A percentile compares a stretch with the other conserved stretches of the same genome.
Conservation (phyloP, 1,284 basidiomycete species). For the Fistulinella cinereoalba region DNA sequence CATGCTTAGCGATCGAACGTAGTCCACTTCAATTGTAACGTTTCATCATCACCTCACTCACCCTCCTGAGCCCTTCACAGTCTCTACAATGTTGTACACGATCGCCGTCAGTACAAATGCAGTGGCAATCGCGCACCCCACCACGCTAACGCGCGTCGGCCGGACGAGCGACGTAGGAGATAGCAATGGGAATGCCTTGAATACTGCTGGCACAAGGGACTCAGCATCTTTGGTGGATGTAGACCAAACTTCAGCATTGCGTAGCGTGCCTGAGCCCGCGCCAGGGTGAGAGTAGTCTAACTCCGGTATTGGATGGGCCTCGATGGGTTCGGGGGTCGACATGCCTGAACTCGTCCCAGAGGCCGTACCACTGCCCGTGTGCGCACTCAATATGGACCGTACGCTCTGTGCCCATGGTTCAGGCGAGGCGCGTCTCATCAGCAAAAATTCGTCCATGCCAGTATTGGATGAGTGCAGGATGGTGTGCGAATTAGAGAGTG, state of each 20-base stretch:
- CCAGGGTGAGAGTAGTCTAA: too few relatives aligned
- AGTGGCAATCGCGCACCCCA: constrained; percentile 6
- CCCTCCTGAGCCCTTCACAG: too few relatives aligned
- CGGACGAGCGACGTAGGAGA: constrained; percentile 7
- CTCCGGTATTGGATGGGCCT: not conserved
- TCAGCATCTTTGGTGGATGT: constrained; percentile 1
- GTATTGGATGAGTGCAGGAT: constrained; percentile 12
- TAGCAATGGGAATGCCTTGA: constrained; percentile 18
- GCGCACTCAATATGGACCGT: constrained; percentile 3
- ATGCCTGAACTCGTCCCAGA: not conserved
- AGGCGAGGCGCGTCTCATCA: constrained; percentile 12
- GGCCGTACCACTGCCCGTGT: constrained; percentile 1
- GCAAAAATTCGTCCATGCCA: constrained; percentile 25
- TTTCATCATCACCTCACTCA: too few relatives aligned
- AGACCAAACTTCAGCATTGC: constrained; percentile 5
- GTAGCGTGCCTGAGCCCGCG: not conserved
- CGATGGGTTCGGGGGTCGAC: not conserved
- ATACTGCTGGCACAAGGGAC: not conserved
- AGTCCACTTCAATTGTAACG: too few relatives aligned
- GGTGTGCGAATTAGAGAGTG: constrained; percentile 12
- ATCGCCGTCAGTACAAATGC: constrained; percentile 18
- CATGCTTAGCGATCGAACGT: too few relatives aligned
- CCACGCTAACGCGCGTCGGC: constrained; percentile 13
- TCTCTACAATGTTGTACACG: constrained; percentile 17
- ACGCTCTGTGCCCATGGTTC: constrained; percentile 8